Conservation (phyloP, 2,329 filamentous ascomycete genomes). For the Allantophomopsis lycopodina region DNA sequence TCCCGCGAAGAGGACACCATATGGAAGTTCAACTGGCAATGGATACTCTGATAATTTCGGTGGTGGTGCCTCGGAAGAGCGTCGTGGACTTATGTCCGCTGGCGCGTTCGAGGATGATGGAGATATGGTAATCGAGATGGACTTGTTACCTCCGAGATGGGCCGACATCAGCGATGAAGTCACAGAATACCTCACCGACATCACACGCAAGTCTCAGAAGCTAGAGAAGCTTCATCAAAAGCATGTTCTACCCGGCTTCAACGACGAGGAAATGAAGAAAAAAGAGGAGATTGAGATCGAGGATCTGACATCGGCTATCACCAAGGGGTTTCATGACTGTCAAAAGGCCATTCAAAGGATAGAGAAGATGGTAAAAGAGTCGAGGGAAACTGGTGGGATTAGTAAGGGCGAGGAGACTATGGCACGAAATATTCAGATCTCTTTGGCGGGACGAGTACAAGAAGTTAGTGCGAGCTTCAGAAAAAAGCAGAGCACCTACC, state of each 20-base stretch:
- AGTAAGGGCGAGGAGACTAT: conserved; percentile 82
- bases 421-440: conserved; percentile 92
- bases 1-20: conserved; percentile 71
- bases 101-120: conserved; percentile 73
- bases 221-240: conserved; percentile 93
- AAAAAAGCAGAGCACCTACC: conserved; percentile 93
- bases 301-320: conserved; percentile 78
- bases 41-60: conserved; percentile 46
- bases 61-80: conserved; percentile 47
- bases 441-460: conserved; percentile 75
- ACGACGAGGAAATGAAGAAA: conserved; percentile 82
- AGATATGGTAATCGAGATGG: conserved; percentile 97
- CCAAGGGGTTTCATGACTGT: conserved; percentile 76
- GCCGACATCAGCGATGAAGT: conserved; percentile 92
- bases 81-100: conserved; percentile 72
- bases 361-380: conserved; percentile 74
- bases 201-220: conserved; percentile 69
- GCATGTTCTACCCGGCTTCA: conserved; percentile 90
- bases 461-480: conserved; percentile 85
- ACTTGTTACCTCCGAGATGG: conserved; percentile 88
- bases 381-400: conserved; percentile 57
- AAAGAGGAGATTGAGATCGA: conserved; percentile 87
- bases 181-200: conserved; percentile 64
- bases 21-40: conserved; percentile 31
- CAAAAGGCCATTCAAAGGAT: conserved; percentile 80